These are phyloP conservation scores for Arthrinium puccinioides DNA, from an alignment of 2,329 filamentous ascomycete species.

Conservation along the genomic window DNA sequence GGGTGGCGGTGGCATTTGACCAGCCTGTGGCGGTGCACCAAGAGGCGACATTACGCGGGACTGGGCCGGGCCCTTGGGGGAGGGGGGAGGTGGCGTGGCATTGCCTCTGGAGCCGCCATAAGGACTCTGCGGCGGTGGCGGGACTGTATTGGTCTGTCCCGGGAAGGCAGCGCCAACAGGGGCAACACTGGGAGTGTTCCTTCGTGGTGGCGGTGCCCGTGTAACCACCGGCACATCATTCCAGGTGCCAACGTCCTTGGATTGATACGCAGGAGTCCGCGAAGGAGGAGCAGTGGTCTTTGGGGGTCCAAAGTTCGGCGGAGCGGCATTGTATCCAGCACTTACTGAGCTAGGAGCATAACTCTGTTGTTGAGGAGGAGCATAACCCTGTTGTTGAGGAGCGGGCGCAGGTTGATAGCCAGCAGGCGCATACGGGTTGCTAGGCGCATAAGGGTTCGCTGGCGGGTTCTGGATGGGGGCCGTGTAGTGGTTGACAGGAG, in stretches of 20 bases:
- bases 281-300: constrained; percentile 47
- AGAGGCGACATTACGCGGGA: constrained; percentile 69
- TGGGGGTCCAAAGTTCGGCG: constrained; percentile 26
- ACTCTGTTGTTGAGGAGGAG: constrained; percentile 17
- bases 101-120: constrained; percentile 55
- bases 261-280: constrained; percentile 34
- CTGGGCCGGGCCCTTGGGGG: constrained; percentile 68
- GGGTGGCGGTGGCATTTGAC: constrained; percentile 33
- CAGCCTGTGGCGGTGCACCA: constrained; percentile 44
- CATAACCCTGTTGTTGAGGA: constrained; percentile 16
- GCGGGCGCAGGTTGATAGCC: constrained; percentile 50
- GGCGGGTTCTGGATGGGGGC: constrained; percentile 25
- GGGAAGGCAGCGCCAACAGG: constrained; percentile 72
- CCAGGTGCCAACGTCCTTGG: constrained; percentile 72
- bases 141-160: constrained; percentile 49
- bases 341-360: too few species aligned
- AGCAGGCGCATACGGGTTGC: constrained; percentile 27
- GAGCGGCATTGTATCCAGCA: constrained; percentile 25
- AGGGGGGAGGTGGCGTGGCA: constrained; percentile 70
- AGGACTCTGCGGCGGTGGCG: constrained; percentile 51
- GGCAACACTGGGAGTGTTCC: constrained; percentile 64
- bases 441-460: constrained; percentile 23
- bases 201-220: constrained; percentile 64
- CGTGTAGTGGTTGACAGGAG: constrained; percentile 12
- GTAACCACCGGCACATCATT: constrained; percentile 89